These are phyloP conservation scores for Jasminum sambac DNA, from an alignment of 257 asterid species.

Conservation along the genomic window DNA sequence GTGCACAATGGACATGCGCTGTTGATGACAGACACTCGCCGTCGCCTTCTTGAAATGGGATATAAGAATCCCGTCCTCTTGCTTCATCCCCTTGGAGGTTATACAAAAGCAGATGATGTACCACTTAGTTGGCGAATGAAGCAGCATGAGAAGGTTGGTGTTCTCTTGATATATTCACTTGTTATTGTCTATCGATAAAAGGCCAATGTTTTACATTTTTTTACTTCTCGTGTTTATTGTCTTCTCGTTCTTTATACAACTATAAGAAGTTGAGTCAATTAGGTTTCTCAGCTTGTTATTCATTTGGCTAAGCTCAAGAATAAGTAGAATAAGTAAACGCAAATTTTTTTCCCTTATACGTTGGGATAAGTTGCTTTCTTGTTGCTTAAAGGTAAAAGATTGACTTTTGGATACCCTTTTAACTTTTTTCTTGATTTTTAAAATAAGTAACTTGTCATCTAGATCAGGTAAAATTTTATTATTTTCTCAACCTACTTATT, in stretches of 20 bases:
- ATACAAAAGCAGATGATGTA: constrained; percentile 92
- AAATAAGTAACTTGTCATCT: not conserved
- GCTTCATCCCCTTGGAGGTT: constrained; percentile 91
- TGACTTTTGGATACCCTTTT: too few relatives aligned
- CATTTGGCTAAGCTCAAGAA: not conserved
- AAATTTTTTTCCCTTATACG: not conserved
- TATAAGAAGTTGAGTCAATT: not conserved
- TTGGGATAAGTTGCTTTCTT: not conserved
- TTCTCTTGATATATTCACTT: not conserved
- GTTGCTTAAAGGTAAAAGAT: too few relatives aligned
- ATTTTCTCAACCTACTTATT: not conserved
- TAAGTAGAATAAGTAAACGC: not conserved
- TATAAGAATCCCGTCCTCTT: constrained; percentile 78
- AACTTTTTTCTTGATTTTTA: too few relatives aligned
- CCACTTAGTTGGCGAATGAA: constrained; percentile 93
- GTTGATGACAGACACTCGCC: constrained; percentile 88
- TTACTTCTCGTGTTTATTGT: not conserved
- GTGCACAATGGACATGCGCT: constrained; percentile 95
- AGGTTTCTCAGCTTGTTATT: not conserved
- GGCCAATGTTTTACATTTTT: not conserved
- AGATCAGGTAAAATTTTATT: not conserved
- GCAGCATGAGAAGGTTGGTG: constrained; percentile 92
- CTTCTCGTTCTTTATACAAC: not conserved
- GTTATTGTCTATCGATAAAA: not conserved
- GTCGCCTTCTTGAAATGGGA: constrained; percentile 89